These are phyloP conservation scores for Hypoxylon perforatum DNA, from an alignment of 495 filamentous ascomycete genomes.

Conservation along the genomic window DNA sequence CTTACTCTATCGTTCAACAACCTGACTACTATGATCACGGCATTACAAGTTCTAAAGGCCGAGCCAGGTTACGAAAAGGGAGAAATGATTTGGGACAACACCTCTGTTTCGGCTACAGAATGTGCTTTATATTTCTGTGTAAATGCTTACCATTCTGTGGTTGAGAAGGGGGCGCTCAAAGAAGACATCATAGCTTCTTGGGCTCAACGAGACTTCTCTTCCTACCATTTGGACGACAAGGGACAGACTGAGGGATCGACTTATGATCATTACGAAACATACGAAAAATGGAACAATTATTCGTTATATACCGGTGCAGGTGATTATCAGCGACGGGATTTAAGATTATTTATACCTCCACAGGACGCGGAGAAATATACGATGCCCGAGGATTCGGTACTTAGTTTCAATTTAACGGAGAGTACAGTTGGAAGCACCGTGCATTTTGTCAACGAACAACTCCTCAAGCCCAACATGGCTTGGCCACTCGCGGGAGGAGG, in stretches of 20 bases:
- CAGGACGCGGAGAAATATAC: background rate
- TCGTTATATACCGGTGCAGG: constrained; percentile 8
- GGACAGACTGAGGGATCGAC: background rate
- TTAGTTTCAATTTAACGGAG: constrained; percentile 11
- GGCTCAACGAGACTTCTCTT: constrained; percentile 15
- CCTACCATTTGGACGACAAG: too few species aligned
- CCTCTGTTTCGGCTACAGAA: constrained; percentile 29
- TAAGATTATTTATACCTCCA: constrained; percentile 19
- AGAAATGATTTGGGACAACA: constrained; percentile 21
- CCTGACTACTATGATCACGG: constrained; percentile 22
- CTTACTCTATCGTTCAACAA: constrained; percentile 27
- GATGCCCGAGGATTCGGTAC: constrained; percentile 1
- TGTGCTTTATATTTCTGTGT: constrained; percentile 36
- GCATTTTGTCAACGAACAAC: constrained; percentile 20
- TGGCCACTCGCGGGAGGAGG: constrained; percentile 1
- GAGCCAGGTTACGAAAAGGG: constrained; percentile 1
- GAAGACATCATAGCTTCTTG: constrained; percentile 26
- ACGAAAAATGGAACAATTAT: constrained; percentile 29
- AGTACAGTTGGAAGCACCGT: constrained; percentile 21
- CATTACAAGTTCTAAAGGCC: constrained; percentile 18
- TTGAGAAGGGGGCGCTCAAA: constrained; percentile 17
- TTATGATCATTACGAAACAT: background rate
- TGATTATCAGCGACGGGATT: constrained; percentile 10
- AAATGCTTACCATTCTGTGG: constrained; percentile 24
- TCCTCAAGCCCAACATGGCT: constrained; percentile 8